These are phyloP conservation scores for Annulohypoxylon nitens DNA, from an alignment of 495 filamentous ascomycete species.

Conservation along the genomic window DNA sequence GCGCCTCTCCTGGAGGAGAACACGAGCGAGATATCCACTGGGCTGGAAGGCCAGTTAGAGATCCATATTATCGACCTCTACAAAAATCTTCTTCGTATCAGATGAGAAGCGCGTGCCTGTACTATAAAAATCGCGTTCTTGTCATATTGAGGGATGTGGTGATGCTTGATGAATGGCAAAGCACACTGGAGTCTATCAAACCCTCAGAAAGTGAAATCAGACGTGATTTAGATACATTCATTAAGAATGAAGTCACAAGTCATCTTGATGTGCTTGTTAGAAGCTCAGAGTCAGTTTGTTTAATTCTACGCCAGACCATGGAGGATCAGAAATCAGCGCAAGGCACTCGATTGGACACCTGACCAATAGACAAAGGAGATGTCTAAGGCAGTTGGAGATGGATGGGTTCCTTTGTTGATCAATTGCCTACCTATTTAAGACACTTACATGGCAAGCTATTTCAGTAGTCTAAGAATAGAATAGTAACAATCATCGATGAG, in stretches of 20 bases:
- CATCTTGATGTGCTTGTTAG: not conserved
- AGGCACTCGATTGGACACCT: no score
- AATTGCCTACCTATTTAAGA: no score
- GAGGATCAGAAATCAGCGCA: not conserved
- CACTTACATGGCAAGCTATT: no score
- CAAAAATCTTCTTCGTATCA: not conserved
- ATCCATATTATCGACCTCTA: not conserved
- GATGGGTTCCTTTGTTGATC: no score
- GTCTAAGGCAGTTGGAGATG: no score
- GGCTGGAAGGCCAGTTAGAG: not conserved
- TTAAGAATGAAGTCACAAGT: not conserved
- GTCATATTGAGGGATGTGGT: not conserved
- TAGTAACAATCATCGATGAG: no score
- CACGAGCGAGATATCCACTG: not conserved
- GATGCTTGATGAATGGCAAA: not conserved
- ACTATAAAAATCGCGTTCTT: not conserved
- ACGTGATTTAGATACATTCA: not conserved
- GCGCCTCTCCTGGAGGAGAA: not conserved
- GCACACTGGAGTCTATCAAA: not conserved
- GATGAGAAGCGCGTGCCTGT: not conserved
- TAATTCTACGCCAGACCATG: not conserved
- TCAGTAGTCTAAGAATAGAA: no score
- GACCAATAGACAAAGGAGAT: no score
- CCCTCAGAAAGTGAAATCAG: not conserved
- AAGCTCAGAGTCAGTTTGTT: not conserved